Evolutionary conservation across 495 filamentous ascomycete genomes (phyloP), one percentile per base, ranked within the genome.

Genomic region (Sordaria brevicollis): DNA sequence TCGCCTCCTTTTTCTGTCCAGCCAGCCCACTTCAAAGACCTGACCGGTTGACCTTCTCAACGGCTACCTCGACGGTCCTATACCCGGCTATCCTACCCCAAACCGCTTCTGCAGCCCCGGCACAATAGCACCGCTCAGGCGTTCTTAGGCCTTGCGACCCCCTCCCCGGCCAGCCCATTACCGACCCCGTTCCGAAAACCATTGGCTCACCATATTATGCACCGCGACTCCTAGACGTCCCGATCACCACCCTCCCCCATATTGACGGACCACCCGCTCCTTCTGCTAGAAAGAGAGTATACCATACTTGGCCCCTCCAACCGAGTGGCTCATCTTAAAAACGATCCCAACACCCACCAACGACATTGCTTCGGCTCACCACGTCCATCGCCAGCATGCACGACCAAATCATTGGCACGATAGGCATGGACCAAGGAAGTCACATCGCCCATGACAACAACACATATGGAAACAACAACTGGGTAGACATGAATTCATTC

Each of bases 391-490:
- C 69, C 76, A 82, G 73, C 70, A 85, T 85, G 83, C 81, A 84
- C 76, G 83, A 84, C 76, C 80, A 80, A 69, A 81, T 84, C 75
- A 79, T 81, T 73, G 78, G 79, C 73, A 79, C 82, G 70, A 79
- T 78, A 70, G 81, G 78, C 74, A 80, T 83, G 77, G 82, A 81
- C 75, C 83, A 82, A 73, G 83, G 84, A 75, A 79, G 76, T 75
- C 81, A 83, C 73, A 67, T 83, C 69, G 76, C 82, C 67, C 83
- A 81, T 62, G 82, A 83, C 73, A 81, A 78, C 75, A 74, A 49
- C 43, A 70, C 74, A 17, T 76, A 73, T 57, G 57, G 75, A 41
- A 78, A 76, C 75, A 79, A 81, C 54, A 78, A 71, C 72, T 84
- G 83, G 83, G 82, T 79, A 69, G 80, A 83, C 70, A 83, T 84